These are phyloP conservation scores for Anthracocystis walkeri DNA, from an alignment of 1,284 basidiomycete species.

Conservation along the genomic window DNA sequence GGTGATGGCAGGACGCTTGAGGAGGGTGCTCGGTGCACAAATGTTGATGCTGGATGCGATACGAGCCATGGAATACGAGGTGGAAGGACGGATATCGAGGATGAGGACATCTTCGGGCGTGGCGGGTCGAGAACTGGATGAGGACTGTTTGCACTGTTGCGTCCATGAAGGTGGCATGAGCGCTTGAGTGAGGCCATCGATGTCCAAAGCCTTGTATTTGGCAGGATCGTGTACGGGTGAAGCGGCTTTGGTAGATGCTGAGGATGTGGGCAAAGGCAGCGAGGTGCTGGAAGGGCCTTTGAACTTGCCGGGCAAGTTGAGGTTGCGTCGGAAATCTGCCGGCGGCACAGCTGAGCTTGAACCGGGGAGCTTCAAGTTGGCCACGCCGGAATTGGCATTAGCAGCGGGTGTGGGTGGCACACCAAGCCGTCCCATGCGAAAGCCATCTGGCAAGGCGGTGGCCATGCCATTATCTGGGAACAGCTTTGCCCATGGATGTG, in stretches of 20 bases:
- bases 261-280: conserved; percentile 29
- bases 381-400: conserved; percentile 13
- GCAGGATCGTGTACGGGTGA: conserved; percentile 20
- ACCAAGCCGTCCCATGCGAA: conserved; percentile 23
- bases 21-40: conserved; percentile 91
- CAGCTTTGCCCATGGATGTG: conserved; percentile 49
- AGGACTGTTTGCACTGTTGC: conserved; percentile 10
- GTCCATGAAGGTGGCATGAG: conserved; percentile 28
- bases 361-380: conserved; percentile 8
- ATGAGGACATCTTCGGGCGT: conserved; percentile 69
- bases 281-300: conserved; percentile 27
- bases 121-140: conserved; percentile 3
- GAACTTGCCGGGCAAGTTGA: conserved; percentile 31
- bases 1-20: conserved; percentile 71
- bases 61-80: conserved; percentile 56
- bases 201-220: conserved; percentile 46
- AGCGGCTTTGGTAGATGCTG: conserved; percentile 14
- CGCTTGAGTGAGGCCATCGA: conserved; percentile 40
- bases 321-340: conserved; percentile 20
- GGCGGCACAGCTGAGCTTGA: conserved; percentile 9
- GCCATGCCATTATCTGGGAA: conserved; percentile 50
- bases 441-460: conserved; percentile 43
- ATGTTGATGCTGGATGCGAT: conserved; percentile 79
- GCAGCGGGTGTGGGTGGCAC: conserved; percentile 47
- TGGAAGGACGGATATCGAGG: conserved; percentile 87